Evolutionary conservation across 768 basidiomycete species (phyloP), one percentile per base, ranked within the genome.

Genomic region (Phaeotremella fagi): DNA sequence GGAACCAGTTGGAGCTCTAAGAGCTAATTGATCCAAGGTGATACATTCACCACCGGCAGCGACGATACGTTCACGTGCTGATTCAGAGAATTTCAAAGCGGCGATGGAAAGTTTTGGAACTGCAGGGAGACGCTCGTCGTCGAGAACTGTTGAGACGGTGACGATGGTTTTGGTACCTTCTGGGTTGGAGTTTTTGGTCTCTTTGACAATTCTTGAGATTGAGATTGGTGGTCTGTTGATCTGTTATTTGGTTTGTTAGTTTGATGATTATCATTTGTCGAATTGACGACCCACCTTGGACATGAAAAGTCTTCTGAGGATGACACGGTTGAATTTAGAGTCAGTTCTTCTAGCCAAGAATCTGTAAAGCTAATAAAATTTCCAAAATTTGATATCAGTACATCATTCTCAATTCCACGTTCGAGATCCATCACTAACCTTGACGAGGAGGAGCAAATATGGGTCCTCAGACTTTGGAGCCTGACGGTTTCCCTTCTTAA

Each of bases 391-490:
- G n/a, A n/a, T n/a, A n/a, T n/a, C n/a, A n/a, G n/a, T n/a, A n/a
- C n/a, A 23, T 29, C 1, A 31, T 18, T 43, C 23, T 20, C 42
- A 12, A 9, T 20, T 24, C 12, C 20, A 6, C 15, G 18, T 27
- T 26, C 25, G 26, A 24, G 25, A 42, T 22, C 18, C 16, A 26
- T 1, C 28, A n/a, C 78, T 56, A 73, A 92, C 92, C 84, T 97
- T 98, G 78, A 98, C 95, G 59, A 99, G 85, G 71, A 98, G 83
- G 70, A 95, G 85, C 69, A 99, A 83, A 80, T 99, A 98, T 16
- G 94, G 94, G 78, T 99, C 95, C 87, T 97, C 90, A 77, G 90
- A 94, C 82, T 88, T 89, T 76, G 95, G 95, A 60, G 89, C 89
- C 66, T 87, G 87, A 61, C 95, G 85, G 73, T 83, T 80, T 67